These are phyloP conservation scores for Lodderomyces elongisporus DNA, from an alignment of 1,139 yeast species.

Conservation along the genomic window DNA sequence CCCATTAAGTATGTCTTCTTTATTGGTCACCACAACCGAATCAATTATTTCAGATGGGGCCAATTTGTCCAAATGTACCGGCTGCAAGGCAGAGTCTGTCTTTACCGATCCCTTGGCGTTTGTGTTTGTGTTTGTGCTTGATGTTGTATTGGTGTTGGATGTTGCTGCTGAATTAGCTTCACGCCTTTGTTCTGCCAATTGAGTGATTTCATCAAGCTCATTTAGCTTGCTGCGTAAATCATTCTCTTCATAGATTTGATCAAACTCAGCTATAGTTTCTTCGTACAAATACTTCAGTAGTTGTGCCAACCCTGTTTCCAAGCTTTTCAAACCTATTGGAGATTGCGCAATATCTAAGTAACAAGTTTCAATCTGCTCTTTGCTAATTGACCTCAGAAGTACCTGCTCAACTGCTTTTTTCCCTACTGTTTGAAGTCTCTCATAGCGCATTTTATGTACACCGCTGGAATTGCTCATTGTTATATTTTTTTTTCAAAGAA, in stretches of 20 bases:
- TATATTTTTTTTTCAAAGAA: too few relatives aligned
- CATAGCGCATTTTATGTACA: slow-evolving; percentile 42
- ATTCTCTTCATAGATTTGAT: slow-evolving; percentile 60
- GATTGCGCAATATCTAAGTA: slow-evolving; percentile 56
- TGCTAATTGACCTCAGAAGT: slow-evolving; percentile 49
- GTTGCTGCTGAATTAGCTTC: slow-evolving; percentile 11
- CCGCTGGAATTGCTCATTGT: background rate
- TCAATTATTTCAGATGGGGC: slow-evolving; percentile 32
- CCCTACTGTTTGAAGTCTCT: slow-evolving; percentile 51
- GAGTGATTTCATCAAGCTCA: slow-evolving; percentile 62
- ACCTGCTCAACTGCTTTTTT: slow-evolving; percentile 68
- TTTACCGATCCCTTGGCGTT: too few relatives aligned
- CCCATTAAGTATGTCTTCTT: slow-evolving; percentile 23
- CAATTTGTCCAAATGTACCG: slow-evolving; percentile 29
- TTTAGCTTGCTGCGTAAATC: slow-evolving; percentile 52
- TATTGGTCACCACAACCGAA: slow-evolving; percentile 24
- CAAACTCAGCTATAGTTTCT: slow-evolving; percentile 58
- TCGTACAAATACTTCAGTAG: slow-evolving; percentile 57
- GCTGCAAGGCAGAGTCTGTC: slow-evolving; percentile 11
- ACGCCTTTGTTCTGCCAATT: slow-evolving; percentile 40
- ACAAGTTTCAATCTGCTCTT: slow-evolving; percentile 59
- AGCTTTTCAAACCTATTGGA: slow-evolving; percentile 45
- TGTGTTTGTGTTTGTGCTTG: too few relatives aligned
- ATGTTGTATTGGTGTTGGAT: background rate
- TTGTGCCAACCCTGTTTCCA: slow-evolving; percentile 58